phyloP scores from a whole-genome alignment of 2,329 filamentous ascomycete species.

The Parafenestella ontariensis region DNA sequence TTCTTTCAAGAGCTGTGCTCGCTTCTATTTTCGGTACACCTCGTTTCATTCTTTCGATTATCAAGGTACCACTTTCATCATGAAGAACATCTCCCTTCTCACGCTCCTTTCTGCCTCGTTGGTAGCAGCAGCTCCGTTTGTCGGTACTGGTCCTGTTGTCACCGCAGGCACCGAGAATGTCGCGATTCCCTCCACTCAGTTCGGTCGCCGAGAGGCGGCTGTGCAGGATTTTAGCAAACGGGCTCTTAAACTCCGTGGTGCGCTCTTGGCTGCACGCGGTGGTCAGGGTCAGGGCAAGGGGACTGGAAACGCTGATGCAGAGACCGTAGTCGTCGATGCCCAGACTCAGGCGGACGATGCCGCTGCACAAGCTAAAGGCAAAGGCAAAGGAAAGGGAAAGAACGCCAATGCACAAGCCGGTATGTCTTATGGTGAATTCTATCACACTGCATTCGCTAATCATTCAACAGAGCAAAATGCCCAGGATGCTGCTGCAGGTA shows the following conservation, averaged over 20 bases:
- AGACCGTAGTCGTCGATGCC: slow-evolving; percentile 2
- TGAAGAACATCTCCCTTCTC: slow-evolving; percentile 46
- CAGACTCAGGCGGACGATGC: background rate
- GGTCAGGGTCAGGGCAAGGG: slow-evolving; percentile 9
- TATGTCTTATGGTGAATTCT: background rate
- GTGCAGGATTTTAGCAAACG: slow-evolving; percentile 35
- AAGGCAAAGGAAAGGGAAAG: slow-evolving; percentile 3
- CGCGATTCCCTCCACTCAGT: slow-evolving; percentile 27
- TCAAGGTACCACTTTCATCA: slow-evolving; percentile 27
- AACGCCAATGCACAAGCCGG: slow-evolving; percentile 8
- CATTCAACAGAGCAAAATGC: background rate
- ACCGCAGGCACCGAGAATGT: slow-evolving; percentile 30
- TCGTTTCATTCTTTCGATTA: slow-evolving; percentile 28
- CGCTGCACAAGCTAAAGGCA: slow-evolving; percentile 1
- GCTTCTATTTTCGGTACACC: slow-evolving; percentile 31
- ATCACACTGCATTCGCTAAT: background rate
- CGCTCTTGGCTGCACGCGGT: slow-evolving; percentile 29
- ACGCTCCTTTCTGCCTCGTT: slow-evolving; percentile 44
- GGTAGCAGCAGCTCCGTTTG: slow-evolving; percentile 42
- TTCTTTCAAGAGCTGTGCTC: slow-evolving; percentile 48
- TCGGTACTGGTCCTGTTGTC: slow-evolving; percentile 36
- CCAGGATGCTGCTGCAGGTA: slow-evolving; percentile 8
- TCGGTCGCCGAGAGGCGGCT: slow-evolving; percentile 29
- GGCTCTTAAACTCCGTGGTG: slow-evolving; percentile 35
- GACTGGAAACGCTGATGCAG: slow-evolving; percentile 15